These are phyloP conservation scores for Plasmodium knowlesi DNA, from an alignment of 169 alveolate species.

Conservation along the genomic window DNA sequence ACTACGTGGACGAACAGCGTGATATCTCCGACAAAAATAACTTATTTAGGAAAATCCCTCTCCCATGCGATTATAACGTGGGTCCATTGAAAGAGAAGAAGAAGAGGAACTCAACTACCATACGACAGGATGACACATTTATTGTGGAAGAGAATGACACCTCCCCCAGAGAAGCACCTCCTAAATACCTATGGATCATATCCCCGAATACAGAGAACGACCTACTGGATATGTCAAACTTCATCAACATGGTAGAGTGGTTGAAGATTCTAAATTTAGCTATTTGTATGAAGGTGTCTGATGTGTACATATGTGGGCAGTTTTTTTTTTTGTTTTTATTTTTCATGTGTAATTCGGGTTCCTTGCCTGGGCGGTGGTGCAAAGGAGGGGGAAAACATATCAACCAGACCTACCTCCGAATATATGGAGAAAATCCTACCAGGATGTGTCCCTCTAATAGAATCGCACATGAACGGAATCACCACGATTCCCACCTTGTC, in stretches of 20 bases:
- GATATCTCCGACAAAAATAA: not conserved
- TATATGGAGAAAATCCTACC: not conserved
- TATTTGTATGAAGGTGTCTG: constrained; percentile 14
- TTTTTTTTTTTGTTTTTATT: constrained; percentile 23
- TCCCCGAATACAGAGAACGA: constrained; percentile 34
- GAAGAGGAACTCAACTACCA: not conserved
- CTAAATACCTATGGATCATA: constrained; percentile 38
- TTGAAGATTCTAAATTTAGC: constrained; percentile 10
- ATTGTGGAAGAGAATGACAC: not conserved
- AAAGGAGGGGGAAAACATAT: not conserved
- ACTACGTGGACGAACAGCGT: not conserved
- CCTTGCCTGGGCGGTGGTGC: not conserved
- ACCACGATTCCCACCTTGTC: not conserved
- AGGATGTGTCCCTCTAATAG: not conserved
- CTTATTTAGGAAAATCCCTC: constrained; percentile 8
- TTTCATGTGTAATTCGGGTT: constrained; percentile 13
- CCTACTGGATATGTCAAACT: not conserved
- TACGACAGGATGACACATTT: not conserved
- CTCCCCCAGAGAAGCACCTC: not conserved
- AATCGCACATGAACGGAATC: not conserved
- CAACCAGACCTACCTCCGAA: not conserved
- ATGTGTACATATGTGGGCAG: constrained; percentile 44
- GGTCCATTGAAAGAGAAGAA: not conserved
- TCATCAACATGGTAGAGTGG: constrained; percentile 33
- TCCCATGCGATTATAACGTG: not conserved